Evolutionary conservation across 139 green algal genomes (phyloP), one percentile per base, ranked within the genome.

Genomic region (Zygnema circumcarinatum): DNA sequence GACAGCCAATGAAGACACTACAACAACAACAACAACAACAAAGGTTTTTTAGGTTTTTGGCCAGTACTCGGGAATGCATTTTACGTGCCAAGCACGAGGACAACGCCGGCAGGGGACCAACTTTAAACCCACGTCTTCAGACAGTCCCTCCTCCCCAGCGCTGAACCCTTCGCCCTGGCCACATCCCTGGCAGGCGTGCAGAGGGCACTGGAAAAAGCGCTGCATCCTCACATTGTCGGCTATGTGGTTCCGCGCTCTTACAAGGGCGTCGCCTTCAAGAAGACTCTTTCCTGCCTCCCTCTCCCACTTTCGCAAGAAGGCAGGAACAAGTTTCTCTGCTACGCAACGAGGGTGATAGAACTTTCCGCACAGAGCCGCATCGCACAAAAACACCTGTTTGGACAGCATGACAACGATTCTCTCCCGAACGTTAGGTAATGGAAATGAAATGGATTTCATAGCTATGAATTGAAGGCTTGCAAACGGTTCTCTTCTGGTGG

Each of bases 101-200:
- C 92, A 94, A 39, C 92, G 76, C 7, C 92, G 86, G 89, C 92
- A 94, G 0, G 78, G 90, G 1, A 95, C 85, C 22, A 94, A 39
- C 67, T 93, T 81, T 41, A 76, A 74, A 35, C 16, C 3, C 20
- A 88, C 41, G 31, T 22, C 21, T 2, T n/a, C 76, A n/a, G 32
- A 75, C 0, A 79, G 32, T 2, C 33, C 69, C 16, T 75, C 29
- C 39, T 76, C 76, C 76, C 25, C 11, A 2, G n/a, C 38, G 31
- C 11, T 52, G 7, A 7, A 7, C 16, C 69, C 69, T 11, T 39
- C 69, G 7, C 16, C 16, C 16, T 78, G 35, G 2, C 74, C 32
- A 41, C 84, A 89, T 22, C 68, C 32, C n/a, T 33, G 29, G 35
- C 84, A 89, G 36, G 7, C 41, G 53, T 89, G 84, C 22, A 79